phyloP scores from a whole-genome alignment of 2,329 filamentous ascomycete species.

The Sclerotinia minor region DNA sequence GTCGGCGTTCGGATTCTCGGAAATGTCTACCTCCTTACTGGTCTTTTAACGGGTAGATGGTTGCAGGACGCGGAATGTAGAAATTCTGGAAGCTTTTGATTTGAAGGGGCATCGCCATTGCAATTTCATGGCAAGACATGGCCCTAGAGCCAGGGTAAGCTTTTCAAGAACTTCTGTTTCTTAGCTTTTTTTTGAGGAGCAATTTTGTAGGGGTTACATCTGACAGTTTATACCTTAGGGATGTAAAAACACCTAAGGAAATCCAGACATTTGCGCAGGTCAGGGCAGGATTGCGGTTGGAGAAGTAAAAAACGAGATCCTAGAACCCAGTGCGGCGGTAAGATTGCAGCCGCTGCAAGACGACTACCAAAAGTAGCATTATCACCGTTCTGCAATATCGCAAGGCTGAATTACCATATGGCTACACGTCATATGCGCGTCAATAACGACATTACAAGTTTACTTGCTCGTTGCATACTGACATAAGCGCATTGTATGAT shows the following conservation, averaged over 20 bases:
- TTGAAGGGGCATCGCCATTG: background rate
- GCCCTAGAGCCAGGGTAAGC: background rate
- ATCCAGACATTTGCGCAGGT: background rate
- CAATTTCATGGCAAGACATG: background rate
- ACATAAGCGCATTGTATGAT: constrained; percentile 1
- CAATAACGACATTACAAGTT: no score
- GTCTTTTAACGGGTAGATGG: background rate
- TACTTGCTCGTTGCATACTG: background rate
- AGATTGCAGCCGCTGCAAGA: constrained; percentile 9
- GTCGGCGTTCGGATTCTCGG: background rate
- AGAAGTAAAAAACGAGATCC: background rate
- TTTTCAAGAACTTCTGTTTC: background rate
- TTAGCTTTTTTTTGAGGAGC: background rate
- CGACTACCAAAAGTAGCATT: background rate
- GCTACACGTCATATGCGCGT: constrained; percentile 1
- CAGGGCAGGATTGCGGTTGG: background rate
- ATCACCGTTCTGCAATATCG: background rate
- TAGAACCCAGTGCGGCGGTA: background rate
- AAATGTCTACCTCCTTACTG: background rate
- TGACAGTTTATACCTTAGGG: background rate
- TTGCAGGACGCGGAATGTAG: background rate
- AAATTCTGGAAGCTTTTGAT: background rate
- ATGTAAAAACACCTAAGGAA: background rate
- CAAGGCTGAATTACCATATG: background rate
- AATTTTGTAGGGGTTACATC: background rate